Conservation (phyloP, 2,329 filamentous ascomycete genomes). For the Ophiocordyceps polyrhachis-furcata region DNA sequence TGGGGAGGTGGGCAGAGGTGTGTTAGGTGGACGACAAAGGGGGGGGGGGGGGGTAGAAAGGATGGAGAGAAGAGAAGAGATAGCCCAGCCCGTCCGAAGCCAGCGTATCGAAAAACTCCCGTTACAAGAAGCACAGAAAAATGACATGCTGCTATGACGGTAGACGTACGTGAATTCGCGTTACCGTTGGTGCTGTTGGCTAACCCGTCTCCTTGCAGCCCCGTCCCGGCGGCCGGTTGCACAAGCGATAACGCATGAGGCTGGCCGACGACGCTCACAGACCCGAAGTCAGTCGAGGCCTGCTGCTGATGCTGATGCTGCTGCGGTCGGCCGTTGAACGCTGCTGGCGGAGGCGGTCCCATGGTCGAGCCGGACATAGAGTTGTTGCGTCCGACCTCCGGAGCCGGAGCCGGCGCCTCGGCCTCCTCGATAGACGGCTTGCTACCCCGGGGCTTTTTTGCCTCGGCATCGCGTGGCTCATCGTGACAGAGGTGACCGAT, state of each 20-base stretch:
- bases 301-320: slow-evolving; percentile 6
- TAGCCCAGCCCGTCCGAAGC: background rate
- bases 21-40: too few relatives aligned
- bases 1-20: background rate
- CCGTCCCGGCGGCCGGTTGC: slow-evolving; percentile 50
- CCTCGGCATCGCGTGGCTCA: slow-evolving; percentile 69
- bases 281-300: slow-evolving; percentile 22
- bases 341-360: slow-evolving; percentile 28
- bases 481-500: slow-evolving; percentile 98
- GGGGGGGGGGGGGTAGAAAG: too few relatives aligned
- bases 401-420: slow-evolving; percentile 21
- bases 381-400: slow-evolving; percentile 31
- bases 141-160: slow-evolving; percentile 1
- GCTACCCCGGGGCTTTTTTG: slow-evolving; percentile 58
- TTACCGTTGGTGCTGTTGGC: slow-evolving; percentile 32
- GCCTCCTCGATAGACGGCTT: slow-evolving; percentile 41
- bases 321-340: slow-evolving; percentile 12
- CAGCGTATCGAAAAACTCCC: too few relatives aligned
- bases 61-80: background rate
- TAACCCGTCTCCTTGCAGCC: slow-evolving; percentile 41
- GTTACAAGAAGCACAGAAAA: background rate
- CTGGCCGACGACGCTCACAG: slow-evolving; percentile 25
- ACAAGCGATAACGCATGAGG: slow-evolving; percentile 45
- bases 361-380: slow-evolving; percentile 37
- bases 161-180: slow-evolving; percentile 54